Percentiles rank a stretch among this genome's conserved stretches.
phyloP scores from a whole-genome alignment of 768 basidiomycete genomes.

The Tylopilus plumbeoviolaceoides region DNA sequence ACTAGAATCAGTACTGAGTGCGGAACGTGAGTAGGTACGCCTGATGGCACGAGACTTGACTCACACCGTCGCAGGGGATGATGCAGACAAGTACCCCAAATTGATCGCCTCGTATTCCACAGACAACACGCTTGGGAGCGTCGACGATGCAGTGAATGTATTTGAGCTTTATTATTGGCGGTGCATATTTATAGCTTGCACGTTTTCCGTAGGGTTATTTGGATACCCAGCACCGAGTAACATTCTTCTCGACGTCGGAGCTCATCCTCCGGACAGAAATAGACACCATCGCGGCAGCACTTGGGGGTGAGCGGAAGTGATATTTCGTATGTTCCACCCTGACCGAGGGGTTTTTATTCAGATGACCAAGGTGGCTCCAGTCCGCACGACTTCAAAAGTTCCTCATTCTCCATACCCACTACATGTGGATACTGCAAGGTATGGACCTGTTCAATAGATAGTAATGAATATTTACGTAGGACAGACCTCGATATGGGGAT shows the following conservation, averaged over 20 bases:
- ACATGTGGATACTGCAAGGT: constrained; percentile 82
- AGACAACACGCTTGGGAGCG: constrained; percentile 48
- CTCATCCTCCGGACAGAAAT: constrained; percentile 61
- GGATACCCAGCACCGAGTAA: constrained; percentile 58
- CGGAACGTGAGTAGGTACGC: constrained; percentile 50
- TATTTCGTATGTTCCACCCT: not conserved
- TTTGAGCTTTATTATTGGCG: not conserved
- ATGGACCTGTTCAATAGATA: constrained; percentile 9
- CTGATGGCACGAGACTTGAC: constrained; percentile 2
- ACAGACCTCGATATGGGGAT: constrained; percentile 82
- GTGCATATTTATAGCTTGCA: constrained; percentile 1
- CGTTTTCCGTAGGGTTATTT: constrained; percentile 48
- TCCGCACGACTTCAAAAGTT: constrained; percentile 80
- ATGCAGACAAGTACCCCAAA: constrained; percentile 47
- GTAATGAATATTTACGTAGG: constrained; percentile 2
- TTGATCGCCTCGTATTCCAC: constrained; percentile 45
- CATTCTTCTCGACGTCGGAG: constrained; percentile 51
- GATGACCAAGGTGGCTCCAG: constrained; percentile 69
- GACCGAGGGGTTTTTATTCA: constrained; percentile 28
- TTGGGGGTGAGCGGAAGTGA: constrained; percentile 51
- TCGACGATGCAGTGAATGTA: constrained; percentile 37
- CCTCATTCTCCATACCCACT: constrained; percentile 83
- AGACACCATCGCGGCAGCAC: constrained; percentile 51
- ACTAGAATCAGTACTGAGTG: constrained; percentile 48
- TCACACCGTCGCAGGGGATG: constrained; percentile 40